Evolutionary conservation across 1,139 yeast genomes (phyloP), one percentile per base, ranked within the genome.

Genomic region (Oligophagozyma castellii): DNA sequence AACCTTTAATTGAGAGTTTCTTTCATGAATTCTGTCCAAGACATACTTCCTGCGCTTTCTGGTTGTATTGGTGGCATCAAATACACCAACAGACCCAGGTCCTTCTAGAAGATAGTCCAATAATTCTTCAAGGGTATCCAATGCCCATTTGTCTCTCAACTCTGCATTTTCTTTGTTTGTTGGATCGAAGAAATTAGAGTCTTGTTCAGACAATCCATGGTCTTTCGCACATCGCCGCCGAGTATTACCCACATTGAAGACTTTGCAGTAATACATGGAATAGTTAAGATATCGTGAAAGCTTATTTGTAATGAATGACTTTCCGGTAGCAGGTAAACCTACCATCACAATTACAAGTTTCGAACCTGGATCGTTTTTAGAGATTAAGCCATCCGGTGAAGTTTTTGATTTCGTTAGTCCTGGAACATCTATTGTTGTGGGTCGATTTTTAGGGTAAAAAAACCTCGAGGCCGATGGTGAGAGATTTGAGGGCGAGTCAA

Each of bases 11-110:
- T 73, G 76, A 4, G 45, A 38, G 18, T 80, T 67, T 29, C 93
- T 63, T 39, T 74, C 72, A 43, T 71, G 70, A 33, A 86, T 80
- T 25, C 74, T 66, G 32, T 72, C 70, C 32, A 80, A 55, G 2
- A 84, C 86, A 48, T 70, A 67, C 31, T 61, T 58, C 38, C 96
- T 63, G 37, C 96, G 65, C 8, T 61, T 63, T 34, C 70, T 72
- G 1, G 95, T 89, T 2, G 95, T 79, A 52, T 89, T 89, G 4
- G 94, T 84, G 1, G 96, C 96, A 56, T 89, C 98, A 46, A 89
- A 76, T 11, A 89, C 83, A 2, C 95, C 98, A 10, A 86, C 95
- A 3, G 86, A 75, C 2, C 96, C 96, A 19, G 74, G 70, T 0
- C 86, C 93, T 16, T 69, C 65, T 30, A 83, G 55, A 4, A 89